Conservation (phyloP, 805 yeast species). For the Yarrowia bubula region DNA sequence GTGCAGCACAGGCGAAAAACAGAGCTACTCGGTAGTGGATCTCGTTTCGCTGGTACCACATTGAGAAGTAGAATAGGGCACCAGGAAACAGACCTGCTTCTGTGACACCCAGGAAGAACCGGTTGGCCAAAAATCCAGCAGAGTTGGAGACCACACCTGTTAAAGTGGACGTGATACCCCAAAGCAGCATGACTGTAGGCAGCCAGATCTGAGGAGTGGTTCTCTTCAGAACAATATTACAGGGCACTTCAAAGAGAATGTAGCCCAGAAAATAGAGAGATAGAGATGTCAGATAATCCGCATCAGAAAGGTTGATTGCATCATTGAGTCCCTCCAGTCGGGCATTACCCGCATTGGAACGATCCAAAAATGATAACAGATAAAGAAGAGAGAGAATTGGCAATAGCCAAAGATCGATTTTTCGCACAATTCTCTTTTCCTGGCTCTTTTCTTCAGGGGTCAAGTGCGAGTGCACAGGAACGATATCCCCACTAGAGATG, state of each 20-base stretch:
- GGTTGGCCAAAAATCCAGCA: slow-evolving; percentile 38
- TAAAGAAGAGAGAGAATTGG: slow-evolving; percentile 47
- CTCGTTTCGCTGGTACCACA: slow-evolving; percentile 44
- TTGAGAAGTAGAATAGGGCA: slow-evolving; percentile 42
- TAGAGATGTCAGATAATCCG: slow-evolving; percentile 47
- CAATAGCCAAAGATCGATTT: slow-evolving; percentile 46
- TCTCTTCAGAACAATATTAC: slow-evolving; percentile 40
- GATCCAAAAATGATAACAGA: slow-evolving; percentile 46
- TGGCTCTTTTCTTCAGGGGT: not conserved
- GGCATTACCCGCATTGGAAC: slow-evolving; percentile 50
- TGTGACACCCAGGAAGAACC: slow-evolving; percentile 45
- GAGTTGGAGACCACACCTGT: slow-evolving; percentile 39
- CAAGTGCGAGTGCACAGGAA: not conserved
- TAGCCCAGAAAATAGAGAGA: slow-evolving; percentile 43
- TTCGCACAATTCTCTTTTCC: slow-evolving; percentile 34
- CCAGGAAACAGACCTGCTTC: slow-evolving; percentile 50
- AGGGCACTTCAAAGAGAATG: slow-evolving; percentile 43
- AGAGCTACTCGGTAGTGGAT: slow-evolving; percentile 42
- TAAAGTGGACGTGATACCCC: slow-evolving; percentile 43
- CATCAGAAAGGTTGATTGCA: slow-evolving; percentile 44
- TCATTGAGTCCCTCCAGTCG: slow-evolving; percentile 46
- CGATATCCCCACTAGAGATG: not conserved
- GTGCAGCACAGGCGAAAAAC: slow-evolving; percentile 41
- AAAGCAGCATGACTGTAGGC: slow-evolving; percentile 40
- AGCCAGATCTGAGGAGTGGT: slow-evolving; percentile 42